Percentiles rank a stretch among this genome's conserved stretches.
Conservation (phyloP, 2,329 filamentous ascomycete species). For the Neofusicoccum sp. region DNA sequence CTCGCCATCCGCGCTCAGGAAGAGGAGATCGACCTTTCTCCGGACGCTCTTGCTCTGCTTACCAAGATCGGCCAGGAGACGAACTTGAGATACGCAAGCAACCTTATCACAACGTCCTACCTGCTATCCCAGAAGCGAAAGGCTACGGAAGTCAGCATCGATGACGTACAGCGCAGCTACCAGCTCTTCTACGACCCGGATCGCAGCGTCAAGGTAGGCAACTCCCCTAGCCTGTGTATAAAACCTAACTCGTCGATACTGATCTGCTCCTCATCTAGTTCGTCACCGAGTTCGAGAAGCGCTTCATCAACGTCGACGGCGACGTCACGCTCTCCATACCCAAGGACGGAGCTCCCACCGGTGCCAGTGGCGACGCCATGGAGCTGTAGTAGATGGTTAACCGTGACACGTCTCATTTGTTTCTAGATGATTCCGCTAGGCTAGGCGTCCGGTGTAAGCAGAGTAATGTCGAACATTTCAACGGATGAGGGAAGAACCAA, state of each 20-base stretch:
- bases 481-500: background rate
- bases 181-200: constrained; percentile 87
- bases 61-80: constrained; percentile 95
- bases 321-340: constrained; percentile 64
- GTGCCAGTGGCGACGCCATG: constrained; percentile 58
- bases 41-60: constrained; percentile 85
- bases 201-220: constrained; percentile 69
- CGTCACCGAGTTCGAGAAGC: constrained; percentile 84
- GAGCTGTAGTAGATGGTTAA: constrained; percentile 56
- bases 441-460: constrained; percentile 11
- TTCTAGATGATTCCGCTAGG: constrained; percentile 16
- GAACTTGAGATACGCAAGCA: constrained; percentile 92
- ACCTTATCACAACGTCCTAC: constrained; percentile 92
- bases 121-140: constrained; percentile 82
- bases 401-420: background rate
- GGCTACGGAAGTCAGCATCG: constrained; percentile 76
- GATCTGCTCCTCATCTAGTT: constrained; percentile 50
- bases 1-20: constrained; percentile 89
- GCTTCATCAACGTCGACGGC: constrained; percentile 86
- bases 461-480: background rate
- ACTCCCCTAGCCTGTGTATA: background rate
- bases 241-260: too few species aligned
- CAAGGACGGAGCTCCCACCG: constrained; percentile 49
- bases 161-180: constrained; percentile 92
- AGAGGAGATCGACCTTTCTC: constrained; percentile 88